phyloP scores from a whole-genome alignment of 768 basidiomycete species.

The Lactarius trivialis region DNA sequence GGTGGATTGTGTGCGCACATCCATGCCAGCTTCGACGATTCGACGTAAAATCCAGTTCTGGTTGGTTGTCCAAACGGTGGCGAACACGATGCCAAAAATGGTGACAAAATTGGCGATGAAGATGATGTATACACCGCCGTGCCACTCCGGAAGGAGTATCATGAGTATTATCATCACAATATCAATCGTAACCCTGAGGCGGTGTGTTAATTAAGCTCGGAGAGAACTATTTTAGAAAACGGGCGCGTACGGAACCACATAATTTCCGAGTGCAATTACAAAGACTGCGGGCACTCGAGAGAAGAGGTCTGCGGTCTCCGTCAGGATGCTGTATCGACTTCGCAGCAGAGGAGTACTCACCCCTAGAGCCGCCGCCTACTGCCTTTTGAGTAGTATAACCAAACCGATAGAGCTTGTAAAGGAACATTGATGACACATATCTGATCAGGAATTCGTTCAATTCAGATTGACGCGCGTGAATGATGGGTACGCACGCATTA shows the following conservation, averaged over 20 bases:
- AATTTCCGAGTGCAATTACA: constrained; percentile 21
- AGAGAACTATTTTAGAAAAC: neutral
- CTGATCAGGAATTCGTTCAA: neutral
- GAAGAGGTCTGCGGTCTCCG: constrained; percentile 4
- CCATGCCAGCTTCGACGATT: constrained; percentile 17
- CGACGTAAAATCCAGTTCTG: constrained; percentile 22
- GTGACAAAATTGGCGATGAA: constrained; percentile 20
- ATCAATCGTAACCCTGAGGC: constrained; percentile 16
- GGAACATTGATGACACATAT: constrained; percentile 19
- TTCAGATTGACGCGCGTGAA: neutral
- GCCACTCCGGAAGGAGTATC: constrained; percentile 12
- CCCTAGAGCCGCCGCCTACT: neutral
- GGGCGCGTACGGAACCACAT: constrained; percentile 18
- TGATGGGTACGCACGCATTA: constrained; percentile 14
- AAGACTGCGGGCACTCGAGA: constrained; percentile 21
- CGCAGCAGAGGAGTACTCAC: neutral
- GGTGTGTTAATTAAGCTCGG: neutral
- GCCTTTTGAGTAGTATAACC: constrained; percentile 11
- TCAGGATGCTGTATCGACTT: neutral
- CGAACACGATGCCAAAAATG: constrained; percentile 23
- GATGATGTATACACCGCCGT: constrained; percentile 15
- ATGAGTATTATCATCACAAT: constrained; percentile 16
- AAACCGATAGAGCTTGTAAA: constrained; percentile 21
- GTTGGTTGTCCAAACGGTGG: constrained; percentile 22
- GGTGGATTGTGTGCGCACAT: constrained; percentile 11